Evolutionary conservation across 2,329 filamentous ascomycete genomes (phyloP), one percentile per base, ranked within the genome.

Genomic region (Ophiocordyceps camponoti-rufipedis): DNA sequence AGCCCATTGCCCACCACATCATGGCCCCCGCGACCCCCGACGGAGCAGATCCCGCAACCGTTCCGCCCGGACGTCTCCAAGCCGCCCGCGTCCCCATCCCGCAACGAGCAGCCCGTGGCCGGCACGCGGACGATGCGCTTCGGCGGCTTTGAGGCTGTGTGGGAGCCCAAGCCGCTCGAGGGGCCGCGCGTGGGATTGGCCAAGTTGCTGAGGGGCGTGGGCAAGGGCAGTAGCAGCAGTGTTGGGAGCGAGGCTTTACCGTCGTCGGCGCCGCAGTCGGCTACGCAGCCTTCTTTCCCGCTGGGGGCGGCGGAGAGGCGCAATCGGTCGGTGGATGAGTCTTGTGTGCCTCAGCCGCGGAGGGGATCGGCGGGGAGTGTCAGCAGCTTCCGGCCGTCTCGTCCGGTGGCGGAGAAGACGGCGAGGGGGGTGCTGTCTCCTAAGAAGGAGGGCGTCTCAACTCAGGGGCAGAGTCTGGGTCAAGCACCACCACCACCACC

Each of bases 381-480:
- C 41, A 94, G 84, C 62, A 94, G 85, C 58, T 94, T 94, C 65
- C 82, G 75, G 55, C 80, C 85, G 28, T 62, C 67, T 41, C 72
- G 74, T 23, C 23, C 23, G 23, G 23, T 23, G 23, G 23, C 5
- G 3, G 23, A 23, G 3, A 23, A 23, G 23, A 23, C 23, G 23
- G 5, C 23, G 23, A 3, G 23, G 5, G 23, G 23, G 23, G 23
- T 23, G 23, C 3, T 23, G 23, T 3, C 23, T 23, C 5, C 3
- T 23, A 23, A 23, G 23, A 5, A 5, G 23, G 23, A 23, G 23
- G 23, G 23, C 23, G 23, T 23, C 23, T 23, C 23, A 23, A 23
- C 23, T 23, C 23, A 23, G 23, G 23, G 23, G 23, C 23, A 23
- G 23, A 23, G 23, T 23, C 23, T 3, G 23, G 23, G 23, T 5